Base-by-base conservation (phyloP, 2,329 filamentous ascomycete species). In the Cladosporium colombiae region DNA sequence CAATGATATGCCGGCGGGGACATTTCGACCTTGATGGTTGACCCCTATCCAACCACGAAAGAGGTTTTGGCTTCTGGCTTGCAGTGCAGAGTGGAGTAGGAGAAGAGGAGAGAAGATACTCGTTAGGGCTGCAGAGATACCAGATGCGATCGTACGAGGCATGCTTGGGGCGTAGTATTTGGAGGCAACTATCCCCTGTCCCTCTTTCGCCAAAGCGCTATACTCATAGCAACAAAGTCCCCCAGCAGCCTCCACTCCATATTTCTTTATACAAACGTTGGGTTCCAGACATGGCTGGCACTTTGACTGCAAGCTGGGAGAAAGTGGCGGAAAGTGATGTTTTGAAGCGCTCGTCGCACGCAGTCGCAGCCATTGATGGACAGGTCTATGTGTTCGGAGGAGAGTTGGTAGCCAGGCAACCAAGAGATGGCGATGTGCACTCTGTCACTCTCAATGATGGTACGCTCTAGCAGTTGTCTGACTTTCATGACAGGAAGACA, bases 381-480 rank as follows among this genome's bases (percentile, higher is more conserved):
- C 82, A 80, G n/a, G 83, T 85, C 53, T 89, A 87, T 76, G 82
- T 96, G 72, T 96, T 93, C 74, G 92, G 92, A 67, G 92, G 92
- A 70, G 91, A 95, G 76, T 78, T 88, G 59, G 79, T 82, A 55
- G 84, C 89, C 3, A 83, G 88, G 57, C 80, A 91, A 73, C 89
- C 89, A 7, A 84, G 89, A 65, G 90, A 93, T 78, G 91, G 92
- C 74, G 83, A 88, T 70, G 84, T 95, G 76, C 89, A 93, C 74
- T 79, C 87, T 62, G 73, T 94, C 1, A 11, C 18, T 25, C 8
- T 57, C n/a, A 11, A 10, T 23, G 29, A 14, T 13, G 53, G 53
- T 53, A 21, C 13, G 11, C 6, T 29, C 49, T 5, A 16, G 14
- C 49, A 18, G 2, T 52, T 52, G n/a, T 16, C 16, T 23, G 16